A percentile compares a stretch with the other conserved stretches of the same genome.
Conservation (phyloP, 495 filamentous ascomycete genomes). For the Aspergillus panamensis region DNA sequence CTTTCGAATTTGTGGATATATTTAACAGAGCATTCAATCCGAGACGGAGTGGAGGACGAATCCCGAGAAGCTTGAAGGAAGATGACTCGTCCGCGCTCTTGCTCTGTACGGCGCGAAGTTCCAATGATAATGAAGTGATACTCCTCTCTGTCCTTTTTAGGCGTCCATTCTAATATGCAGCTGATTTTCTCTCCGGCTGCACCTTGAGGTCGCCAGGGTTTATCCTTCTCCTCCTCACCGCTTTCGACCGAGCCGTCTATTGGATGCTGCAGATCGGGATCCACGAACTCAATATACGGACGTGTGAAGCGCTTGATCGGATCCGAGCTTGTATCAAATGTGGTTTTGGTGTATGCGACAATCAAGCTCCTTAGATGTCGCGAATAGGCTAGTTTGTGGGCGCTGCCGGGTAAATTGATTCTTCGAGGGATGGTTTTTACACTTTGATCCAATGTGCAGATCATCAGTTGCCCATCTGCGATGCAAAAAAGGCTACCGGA, state of each 20-base stretch:
- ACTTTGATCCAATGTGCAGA: constrained; percentile 35
- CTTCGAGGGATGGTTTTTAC: constrained; percentile 41
- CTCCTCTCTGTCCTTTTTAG: constrained; percentile 34
- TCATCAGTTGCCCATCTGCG: constrained; percentile 39
- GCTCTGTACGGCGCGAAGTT: constrained; percentile 31
- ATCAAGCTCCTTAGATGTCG: constrained; percentile 38
- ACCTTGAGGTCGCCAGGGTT: constrained; percentile 33
- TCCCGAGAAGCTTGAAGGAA: constrained; percentile 35
- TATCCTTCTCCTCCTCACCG: constrained; percentile 1
- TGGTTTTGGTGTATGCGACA: constrained; percentile 35
- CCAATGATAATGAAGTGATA: constrained; percentile 49
- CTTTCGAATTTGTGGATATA: constrained; percentile 35
- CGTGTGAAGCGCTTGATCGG: constrained; percentile 29
- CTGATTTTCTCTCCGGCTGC: constrained; percentile 46
- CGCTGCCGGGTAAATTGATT: constrained; percentile 41
- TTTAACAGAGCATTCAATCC: constrained; percentile 36
- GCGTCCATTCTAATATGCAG: constrained; percentile 50
- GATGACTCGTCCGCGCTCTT: constrained; percentile 34
- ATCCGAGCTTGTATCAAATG: constrained; percentile 21
- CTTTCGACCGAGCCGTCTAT: constrained; percentile 15
- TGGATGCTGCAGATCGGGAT: constrained; percentile 35
- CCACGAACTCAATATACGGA: constrained; percentile 42
- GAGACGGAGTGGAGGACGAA: constrained; percentile 20
- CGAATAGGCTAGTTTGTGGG: constrained; percentile 43
- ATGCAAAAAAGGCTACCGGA: constrained; percentile 41